Percentiles rank a stretch among this genome's conserved stretches.
Evolutionary conservation across 176 grass and related monocot species (phyloP).

Genomic region (Triticum timopheevii): DNA sequence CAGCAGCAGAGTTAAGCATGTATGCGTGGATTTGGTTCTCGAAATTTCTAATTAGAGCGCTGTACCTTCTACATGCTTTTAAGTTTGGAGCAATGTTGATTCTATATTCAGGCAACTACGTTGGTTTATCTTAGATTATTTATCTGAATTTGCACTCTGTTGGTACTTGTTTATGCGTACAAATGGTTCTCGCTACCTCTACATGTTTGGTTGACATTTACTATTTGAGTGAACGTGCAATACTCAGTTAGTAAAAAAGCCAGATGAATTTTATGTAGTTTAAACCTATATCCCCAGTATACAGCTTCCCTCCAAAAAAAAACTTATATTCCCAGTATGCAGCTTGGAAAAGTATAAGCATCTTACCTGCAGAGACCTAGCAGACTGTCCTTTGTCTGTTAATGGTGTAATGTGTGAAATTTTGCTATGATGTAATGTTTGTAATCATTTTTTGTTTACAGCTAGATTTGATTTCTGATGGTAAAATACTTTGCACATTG

Average conservation of each 20-base stretch:
- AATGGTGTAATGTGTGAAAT: too few species aligned
- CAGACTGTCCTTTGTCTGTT: too few species aligned
- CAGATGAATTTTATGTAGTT: background rate
- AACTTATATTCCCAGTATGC: too few species aligned
- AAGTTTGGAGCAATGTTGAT: background rate
- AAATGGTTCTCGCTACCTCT: background rate
- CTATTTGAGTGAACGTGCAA: background rate
- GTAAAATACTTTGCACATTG: too few species aligned
- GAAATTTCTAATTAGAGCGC: background rate
- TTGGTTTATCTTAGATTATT: background rate
- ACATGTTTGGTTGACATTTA: background rate
- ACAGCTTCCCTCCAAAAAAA: too few species aligned
- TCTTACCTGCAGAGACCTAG: background rate
- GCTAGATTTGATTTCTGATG: too few species aligned
- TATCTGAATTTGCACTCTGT: background rate
- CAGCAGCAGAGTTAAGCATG: background rate
- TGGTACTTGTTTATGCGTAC: too few species aligned
- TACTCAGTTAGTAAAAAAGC: background rate
- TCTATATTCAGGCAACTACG: background rate
- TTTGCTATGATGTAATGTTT: too few species aligned
- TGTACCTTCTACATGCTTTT: background rate
- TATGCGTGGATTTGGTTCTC: background rate
- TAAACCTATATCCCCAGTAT: background rate
- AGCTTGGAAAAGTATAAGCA: background rate
- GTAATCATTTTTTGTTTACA: too few species aligned